Percentiles rank a stretch among this genome's conserved stretches.
Evolutionary conservation across 257 asterid genomes (phyloP).

Genomic region (Capsicum pubescens): DNA sequence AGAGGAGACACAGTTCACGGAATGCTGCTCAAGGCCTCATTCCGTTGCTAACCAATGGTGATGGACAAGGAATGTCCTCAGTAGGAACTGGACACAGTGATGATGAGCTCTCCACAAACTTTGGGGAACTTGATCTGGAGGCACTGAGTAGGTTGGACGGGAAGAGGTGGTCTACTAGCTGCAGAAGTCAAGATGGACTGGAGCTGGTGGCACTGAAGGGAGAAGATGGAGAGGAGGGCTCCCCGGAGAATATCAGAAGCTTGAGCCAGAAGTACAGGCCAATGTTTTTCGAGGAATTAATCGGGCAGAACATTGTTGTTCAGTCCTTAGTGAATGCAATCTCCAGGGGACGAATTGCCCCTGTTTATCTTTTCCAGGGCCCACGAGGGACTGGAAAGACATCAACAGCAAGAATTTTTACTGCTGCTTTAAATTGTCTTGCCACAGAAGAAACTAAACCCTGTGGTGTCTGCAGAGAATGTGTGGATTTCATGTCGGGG

Average conservation of each 20-base stretch:
- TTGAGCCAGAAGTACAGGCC: slow-evolving; percentile 89
- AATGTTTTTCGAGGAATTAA: slow-evolving; percentile 78
- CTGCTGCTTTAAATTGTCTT: slow-evolving; percentile 91
- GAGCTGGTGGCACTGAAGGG: slow-evolving; percentile 58
- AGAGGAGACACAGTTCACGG: slow-evolving; percentile 63
- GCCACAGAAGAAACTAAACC: slow-evolving; percentile 81
- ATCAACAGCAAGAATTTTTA: slow-evolving; percentile 80
- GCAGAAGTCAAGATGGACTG: slow-evolving; percentile 77
- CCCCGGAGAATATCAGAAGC: slow-evolving; percentile 73
- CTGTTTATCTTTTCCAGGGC: slow-evolving; percentile 92
- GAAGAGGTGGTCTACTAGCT: slow-evolving; percentile 84
- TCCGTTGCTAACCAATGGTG: slow-evolving; percentile 68
- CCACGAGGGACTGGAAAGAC: slow-evolving; percentile 98
- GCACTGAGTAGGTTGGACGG: slow-evolving; percentile 83
- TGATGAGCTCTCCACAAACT: slow-evolving; percentile 75
- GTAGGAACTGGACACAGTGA: slow-evolving; percentile 64
- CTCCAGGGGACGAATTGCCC: slow-evolving; percentile 73
- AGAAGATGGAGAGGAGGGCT: slow-evolving; percentile 57
- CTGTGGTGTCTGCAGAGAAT: slow-evolving; percentile 90
- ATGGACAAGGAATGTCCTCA: slow-evolving; percentile 62
- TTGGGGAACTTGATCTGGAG: slow-evolving; percentile 86
- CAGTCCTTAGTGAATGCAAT: slow-evolving; percentile 75
- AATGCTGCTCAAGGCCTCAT: slow-evolving; percentile 58
- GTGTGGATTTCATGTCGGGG: slow-evolving; percentile 75
- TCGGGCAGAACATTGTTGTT: slow-evolving; percentile 84